Conservation (phyloP, 257 asterid genomes). For the Plantago major region DNA sequence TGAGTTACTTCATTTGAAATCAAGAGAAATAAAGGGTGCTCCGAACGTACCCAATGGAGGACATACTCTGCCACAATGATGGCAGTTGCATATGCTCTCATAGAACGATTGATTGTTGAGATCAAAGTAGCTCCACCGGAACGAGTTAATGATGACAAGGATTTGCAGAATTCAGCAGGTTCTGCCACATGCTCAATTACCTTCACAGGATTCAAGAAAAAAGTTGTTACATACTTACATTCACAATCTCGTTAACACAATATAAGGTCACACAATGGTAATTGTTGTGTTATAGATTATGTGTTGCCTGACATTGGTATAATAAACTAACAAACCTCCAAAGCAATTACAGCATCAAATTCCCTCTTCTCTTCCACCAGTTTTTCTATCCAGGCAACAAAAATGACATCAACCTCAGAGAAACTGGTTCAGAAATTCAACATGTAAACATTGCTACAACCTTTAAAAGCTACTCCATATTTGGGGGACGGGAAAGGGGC, state of each 20-base stretch:
- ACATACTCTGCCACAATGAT: constrained; percentile 71
- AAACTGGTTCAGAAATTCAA: constrained; percentile 22
- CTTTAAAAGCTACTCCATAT: no score
- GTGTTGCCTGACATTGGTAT: background rate
- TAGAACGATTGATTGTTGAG: constrained; percentile 87
- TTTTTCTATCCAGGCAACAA: constrained; percentile 53
- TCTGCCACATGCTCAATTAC: constrained; percentile 96
- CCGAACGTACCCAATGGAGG: constrained; percentile 68
- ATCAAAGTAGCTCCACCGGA: constrained; percentile 72
- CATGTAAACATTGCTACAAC: constrained; percentile 1
- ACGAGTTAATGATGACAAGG: constrained; percentile 69
- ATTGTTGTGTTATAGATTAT: background rate
- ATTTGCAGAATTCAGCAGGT: constrained; percentile 86
- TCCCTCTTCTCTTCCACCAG: constrained; percentile 79
- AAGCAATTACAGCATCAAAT: constrained; percentile 82
- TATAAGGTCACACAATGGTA: background rate
- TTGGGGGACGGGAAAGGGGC: no score
- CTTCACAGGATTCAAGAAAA: constrained; percentile 29
- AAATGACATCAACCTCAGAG: constrained; percentile 30
- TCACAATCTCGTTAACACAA: background rate
- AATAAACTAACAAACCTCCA: constrained; percentile 58
- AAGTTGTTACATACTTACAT: constrained; percentile 13
- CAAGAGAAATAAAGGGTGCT: background rate
- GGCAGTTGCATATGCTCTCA: constrained; percentile 93
- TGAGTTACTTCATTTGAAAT: background rate